A percentile compares a stretch with the other conserved stretches of the same genome.
phyloP scores from a whole-genome alignment of 2,329 filamentous ascomycete genomes.

The Botrytis hyacinthi region DNA sequence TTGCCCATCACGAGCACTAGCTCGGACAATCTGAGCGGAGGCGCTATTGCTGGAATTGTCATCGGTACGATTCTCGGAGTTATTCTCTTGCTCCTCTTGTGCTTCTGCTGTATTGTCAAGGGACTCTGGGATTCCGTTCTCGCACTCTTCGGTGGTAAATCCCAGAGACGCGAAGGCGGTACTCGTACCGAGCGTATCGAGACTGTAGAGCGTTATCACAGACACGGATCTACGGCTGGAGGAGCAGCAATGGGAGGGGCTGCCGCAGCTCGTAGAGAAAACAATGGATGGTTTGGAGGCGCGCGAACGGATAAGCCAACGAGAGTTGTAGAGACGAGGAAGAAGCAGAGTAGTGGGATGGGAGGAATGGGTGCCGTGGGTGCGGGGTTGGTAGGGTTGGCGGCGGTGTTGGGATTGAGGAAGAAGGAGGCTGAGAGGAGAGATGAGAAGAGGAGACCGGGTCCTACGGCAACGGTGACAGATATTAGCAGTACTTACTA shows the following conservation, averaged over 20 bases:
- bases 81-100: constrained; percentile 64
- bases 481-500: constrained; percentile 38
- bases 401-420: constrained; percentile 38
- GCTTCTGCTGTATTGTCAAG: constrained; percentile 69
- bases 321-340: constrained; percentile 45
- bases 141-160: constrained; percentile 55
- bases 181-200: constrained; percentile 51
- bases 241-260: constrained; percentile 23
- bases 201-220: constrained; percentile 58
- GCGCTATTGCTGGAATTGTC: constrained; percentile 79
- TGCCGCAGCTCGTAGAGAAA: constrained; percentile 34
- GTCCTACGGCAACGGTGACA: constrained; percentile 18
- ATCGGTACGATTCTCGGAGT: constrained; percentile 69
- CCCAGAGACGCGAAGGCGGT: constrained; percentile 46
- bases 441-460: constrained; percentile 26
- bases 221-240: constrained; percentile 44
- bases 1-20: constrained; percentile 27
- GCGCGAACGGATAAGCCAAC: constrained; percentile 44
- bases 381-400: constrained; percentile 35
- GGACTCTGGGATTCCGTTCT: constrained; percentile 59
- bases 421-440: constrained; percentile 32
- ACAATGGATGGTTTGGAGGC: constrained; percentile 56
- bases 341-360: constrained; percentile 51
- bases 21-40: constrained; percentile 55
- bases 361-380: constrained; percentile 52